These are phyloP conservation scores for Suhomyces pyralidae DNA, from an alignment of 805 yeast species.

Conservation along the genomic window DNA sequence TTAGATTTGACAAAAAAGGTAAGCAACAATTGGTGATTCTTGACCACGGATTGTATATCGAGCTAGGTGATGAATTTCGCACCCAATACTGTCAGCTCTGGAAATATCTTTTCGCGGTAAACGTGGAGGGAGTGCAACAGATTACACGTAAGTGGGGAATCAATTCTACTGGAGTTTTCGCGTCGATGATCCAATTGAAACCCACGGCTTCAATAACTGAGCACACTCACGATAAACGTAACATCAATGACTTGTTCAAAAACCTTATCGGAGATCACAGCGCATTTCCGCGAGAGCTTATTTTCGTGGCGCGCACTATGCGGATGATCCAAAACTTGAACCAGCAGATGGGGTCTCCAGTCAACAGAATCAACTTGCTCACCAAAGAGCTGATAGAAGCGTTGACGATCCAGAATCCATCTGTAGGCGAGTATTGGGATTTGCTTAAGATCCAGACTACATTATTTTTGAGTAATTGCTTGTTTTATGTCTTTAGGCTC, in stretches of 20 bases:
- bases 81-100: conserved; percentile 59
- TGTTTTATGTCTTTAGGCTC: conserved; percentile 31
- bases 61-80: conserved; percentile 49
- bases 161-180: conserved; percentile 59
- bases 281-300: conserved; percentile 62
- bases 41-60: conserved; percentile 73
- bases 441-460: conserved; percentile 20
- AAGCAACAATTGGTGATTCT: conserved; percentile 61
- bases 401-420: conserved; percentile 1
- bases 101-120: conserved; percentile 56
- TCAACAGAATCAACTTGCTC: conserved; percentile 64
- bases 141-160: conserved; percentile 68
- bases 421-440: conserved; percentile 12
- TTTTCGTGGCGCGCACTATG: conserved; percentile 68
- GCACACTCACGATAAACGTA: conserved; percentile 9
- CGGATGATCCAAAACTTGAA: conserved; percentile 72
- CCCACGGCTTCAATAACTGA: conserved; percentile 26
- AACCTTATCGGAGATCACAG: conserved; percentile 59
- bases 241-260: conserved; percentile 47
- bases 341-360: conserved; percentile 64
- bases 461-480: conserved; percentile 27
- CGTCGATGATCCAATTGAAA: conserved; percentile 51
- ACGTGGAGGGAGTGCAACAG: conserved; percentile 43
- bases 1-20: conserved; percentile 36
- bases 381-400: conserved; percentile 52